Evolutionary conservation across 2,329 filamentous ascomycete species (phyloP).

Genomic region (Fusarium sp.): DNA sequence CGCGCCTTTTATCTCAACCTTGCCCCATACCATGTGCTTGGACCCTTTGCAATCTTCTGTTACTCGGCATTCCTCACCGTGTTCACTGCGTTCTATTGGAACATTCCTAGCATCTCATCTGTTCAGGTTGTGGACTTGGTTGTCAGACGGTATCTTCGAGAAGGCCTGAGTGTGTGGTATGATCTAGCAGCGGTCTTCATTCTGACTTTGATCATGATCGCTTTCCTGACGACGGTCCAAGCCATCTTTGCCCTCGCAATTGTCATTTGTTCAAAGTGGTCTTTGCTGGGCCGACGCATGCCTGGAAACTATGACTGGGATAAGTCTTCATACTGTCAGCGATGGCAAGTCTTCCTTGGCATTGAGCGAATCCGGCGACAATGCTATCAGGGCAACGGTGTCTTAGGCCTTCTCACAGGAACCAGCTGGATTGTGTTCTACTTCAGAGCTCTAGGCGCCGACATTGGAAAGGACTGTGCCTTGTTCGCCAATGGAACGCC

Average conservation of each 20-base stretch:
- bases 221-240: slow-evolving; percentile 55
- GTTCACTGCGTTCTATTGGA: slow-evolving; percentile 62
- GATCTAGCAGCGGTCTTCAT: slow-evolving; percentile 52
- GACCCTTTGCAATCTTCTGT: slow-evolving; percentile 58
- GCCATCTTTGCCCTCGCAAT: slow-evolving; percentile 55
- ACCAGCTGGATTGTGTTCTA: slow-evolving; percentile 64
- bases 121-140: slow-evolving; percentile 57
- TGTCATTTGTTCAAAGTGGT: slow-evolving; percentile 62
- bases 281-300: slow-evolving; percentile 59
- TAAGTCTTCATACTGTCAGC: slow-evolving; percentile 65
- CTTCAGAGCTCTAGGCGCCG: slow-evolving; percentile 64
- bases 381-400: slow-evolving; percentile 61
- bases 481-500: slow-evolving; percentile 65
- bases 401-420: slow-evolving; percentile 64
- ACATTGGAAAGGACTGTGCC: slow-evolving; percentile 64
- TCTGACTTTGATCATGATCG: slow-evolving; percentile 53
- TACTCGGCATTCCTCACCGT: slow-evolving; percentile 61
- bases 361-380: slow-evolving; percentile 61
- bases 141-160: slow-evolving; percentile 37
- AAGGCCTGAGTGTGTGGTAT: slow-evolving; percentile 41
- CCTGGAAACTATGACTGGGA: slow-evolving; percentile 69
- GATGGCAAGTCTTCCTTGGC: slow-evolving; percentile 65
- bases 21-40: slow-evolving; percentile 62
- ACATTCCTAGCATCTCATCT: slow-evolving; percentile 58
- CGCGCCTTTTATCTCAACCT: slow-evolving; percentile 64